A percentile compares a stretch with the other conserved stretches of the same genome.
Evolutionary conservation across 352 stramenopile species (phyloP).

Genomic region (Phytophthora citrophthora): DNA sequence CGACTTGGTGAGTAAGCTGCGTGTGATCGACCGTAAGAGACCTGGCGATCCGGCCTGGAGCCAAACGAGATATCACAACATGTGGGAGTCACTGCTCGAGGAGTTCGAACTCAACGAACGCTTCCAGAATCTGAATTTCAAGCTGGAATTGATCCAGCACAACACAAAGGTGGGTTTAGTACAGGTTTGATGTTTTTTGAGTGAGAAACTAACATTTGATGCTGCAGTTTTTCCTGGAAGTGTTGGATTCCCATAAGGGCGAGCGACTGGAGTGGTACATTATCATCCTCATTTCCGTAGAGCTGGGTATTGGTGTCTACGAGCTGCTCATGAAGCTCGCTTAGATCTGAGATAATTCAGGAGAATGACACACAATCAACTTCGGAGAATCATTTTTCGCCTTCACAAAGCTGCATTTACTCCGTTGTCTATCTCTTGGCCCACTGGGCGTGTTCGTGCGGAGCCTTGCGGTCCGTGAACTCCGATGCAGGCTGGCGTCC

Average conservation of each 20-base stretch:
- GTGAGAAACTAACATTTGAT: background rate
- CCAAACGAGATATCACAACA: slow-evolving; percentile 94
- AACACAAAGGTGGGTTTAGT: slow-evolving; percentile 92
- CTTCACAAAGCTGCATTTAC: slow-evolving; percentile 5
- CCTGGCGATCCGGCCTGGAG: slow-evolving; percentile 95
- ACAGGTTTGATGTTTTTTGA: background rate
- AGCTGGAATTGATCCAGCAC: slow-evolving; percentile 97
- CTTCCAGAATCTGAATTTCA: slow-evolving; percentile 98
- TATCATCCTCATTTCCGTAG: slow-evolving; percentile 96
- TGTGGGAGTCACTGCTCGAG: slow-evolving; percentile 88
- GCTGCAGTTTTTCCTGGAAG: slow-evolving; percentile 96
- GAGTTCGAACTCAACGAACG: slow-evolving; percentile 95
- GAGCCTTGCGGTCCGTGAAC: slow-evolving; percentile 86
- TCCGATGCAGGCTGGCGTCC: slow-evolving; percentile 67
- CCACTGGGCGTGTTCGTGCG: slow-evolving; percentile 87
- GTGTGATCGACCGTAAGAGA: slow-evolving; percentile 94
- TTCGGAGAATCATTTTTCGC: slow-evolving; percentile 12
- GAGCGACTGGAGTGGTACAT: slow-evolving; percentile 97
- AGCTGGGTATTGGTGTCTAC: slow-evolving; percentile 92
- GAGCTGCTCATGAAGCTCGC: slow-evolving; percentile 80
- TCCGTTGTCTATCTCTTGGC: slow-evolving; percentile 46
- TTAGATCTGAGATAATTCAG: slow-evolving; percentile 32
- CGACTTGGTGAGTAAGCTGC: slow-evolving; percentile 96
- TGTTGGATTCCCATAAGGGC: slow-evolving; percentile 96
- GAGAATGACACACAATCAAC: slow-evolving; percentile 4